Base-by-base conservation (phyloP, 1,284 basidiomycete species). In the Porogramme epimiltina region DNA sequence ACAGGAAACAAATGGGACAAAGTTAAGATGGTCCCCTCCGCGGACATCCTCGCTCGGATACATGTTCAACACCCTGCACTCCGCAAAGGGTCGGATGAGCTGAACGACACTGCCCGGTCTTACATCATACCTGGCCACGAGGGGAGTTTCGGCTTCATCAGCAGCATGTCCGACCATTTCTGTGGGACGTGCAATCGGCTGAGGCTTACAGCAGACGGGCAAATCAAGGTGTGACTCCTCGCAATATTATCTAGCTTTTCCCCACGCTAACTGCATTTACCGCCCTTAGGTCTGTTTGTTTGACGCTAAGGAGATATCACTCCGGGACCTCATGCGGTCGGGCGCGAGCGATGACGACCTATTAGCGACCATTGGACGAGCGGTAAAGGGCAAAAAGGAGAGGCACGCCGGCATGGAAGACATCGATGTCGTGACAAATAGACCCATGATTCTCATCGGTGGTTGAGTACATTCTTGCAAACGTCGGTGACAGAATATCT, bases 101-200 rank as follows among this genome's bases (percentile, higher is more conserved):
- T 81, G 31, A 91, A 90, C 62, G 90, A 93, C 62, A 94, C 92
- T 8, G 89, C 90, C 19, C 84, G 91, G 44, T 86, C 84, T 31
- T 95, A 87, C 79, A 72, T 75, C 54, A 81, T 94, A 46, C 88
- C 86, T 2, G 89, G 88, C 3, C 81, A 87, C 65, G 64, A 63
- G 52, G 93, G 93, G 28, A 85, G 77, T 59, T 80, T 95, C 62
- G 92, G 92, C 9, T 93, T 95, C 73, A 95, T 95, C 66, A 91
- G 87, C 62, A 90, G 87, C 73, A 93, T 93, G 91, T 93, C 91
- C 25, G 91, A 95, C 68, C 91, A 94, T 69, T 94, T 95, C 65
- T 95, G 93, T 68, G 80, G 82, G 3, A 85, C 86, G 2, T 95
- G 93, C 72, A 93, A 93, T 65, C 79, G 92, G 56, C 73, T 95